These are phyloP conservation scores for Lantana camara DNA, from an alignment of 257 asterid species.

Conservation along the genomic window DNA sequence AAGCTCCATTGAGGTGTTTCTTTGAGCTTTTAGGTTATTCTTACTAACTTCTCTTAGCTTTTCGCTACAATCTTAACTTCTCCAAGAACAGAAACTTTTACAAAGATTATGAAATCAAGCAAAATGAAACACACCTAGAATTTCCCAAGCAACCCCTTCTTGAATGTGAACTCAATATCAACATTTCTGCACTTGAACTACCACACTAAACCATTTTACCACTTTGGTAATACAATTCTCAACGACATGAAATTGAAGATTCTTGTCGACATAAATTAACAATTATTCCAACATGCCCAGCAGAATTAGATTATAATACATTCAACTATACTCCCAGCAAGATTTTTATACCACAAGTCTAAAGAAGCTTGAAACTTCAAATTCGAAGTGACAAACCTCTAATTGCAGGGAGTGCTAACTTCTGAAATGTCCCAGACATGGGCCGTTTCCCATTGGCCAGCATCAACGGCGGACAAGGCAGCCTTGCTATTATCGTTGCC, in stretches of 20 bases:
- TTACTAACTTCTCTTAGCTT: too few relatives aligned
- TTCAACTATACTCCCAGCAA: background rate
- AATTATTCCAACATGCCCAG: background rate
- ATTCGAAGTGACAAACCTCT: constrained; percentile 38
- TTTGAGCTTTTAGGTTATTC: too few relatives aligned
- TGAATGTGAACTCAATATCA: background rate
- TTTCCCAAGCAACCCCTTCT: background rate
- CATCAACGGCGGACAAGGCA: constrained; percentile 53
- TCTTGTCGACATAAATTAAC: background rate
- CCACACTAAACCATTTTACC: background rate
- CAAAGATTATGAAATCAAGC: too few relatives aligned
- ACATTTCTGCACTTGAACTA: background rate
- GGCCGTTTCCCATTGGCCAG: constrained; percentile 45
- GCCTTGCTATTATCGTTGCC: constrained; percentile 66
- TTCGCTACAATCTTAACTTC: too few relatives aligned
- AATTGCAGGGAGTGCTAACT: constrained; percentile 34
- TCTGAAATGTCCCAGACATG: constrained; percentile 41
- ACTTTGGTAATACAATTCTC: background rate
- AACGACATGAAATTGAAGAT: background rate
- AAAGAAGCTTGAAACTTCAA: constrained; percentile 1
- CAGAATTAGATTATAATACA: background rate
- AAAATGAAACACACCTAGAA: background rate
- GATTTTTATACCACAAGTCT: background rate
- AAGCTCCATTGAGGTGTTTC: too few relatives aligned
- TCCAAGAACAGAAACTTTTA: too few relatives aligned